Percentiles rank a stretch among this genome's conserved stretches.
These are phyloP conservation scores for Obba rivulosa DNA, from an alignment of 768 basidiomycete genomes.

Conservation along the genomic window DNA sequence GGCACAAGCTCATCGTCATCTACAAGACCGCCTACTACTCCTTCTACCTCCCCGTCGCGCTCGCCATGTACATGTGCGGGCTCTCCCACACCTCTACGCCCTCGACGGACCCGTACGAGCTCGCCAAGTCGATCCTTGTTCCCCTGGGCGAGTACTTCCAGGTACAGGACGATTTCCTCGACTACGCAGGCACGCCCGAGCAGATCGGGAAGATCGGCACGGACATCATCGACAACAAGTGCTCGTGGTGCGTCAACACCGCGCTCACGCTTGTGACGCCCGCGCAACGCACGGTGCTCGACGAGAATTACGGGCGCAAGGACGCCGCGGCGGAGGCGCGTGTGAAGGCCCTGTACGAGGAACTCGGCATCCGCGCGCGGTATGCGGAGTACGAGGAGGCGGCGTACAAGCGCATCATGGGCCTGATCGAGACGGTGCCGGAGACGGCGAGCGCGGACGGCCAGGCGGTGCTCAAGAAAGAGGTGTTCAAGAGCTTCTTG, in stretches of 20 bases:
- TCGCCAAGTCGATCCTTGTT: conserved; percentile 76
- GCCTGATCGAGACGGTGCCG: conserved; percentile 67
- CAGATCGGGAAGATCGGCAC: conserved; percentile 96
- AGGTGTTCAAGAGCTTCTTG: conserved; percentile 83
- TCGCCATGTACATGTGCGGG: conserved; percentile 77
- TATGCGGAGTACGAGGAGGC: conserved; percentile 80
- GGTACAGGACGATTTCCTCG: conserved; percentile 95
- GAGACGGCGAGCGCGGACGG: conserved; percentile 38
- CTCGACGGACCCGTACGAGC: conserved; percentile 57
- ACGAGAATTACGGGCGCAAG: conserved; percentile 64
- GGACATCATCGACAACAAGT: conserved; percentile 98
- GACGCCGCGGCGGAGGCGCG: conserved; percentile 48
- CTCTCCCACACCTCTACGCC: conserved; percentile 48
- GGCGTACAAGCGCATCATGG: conserved; percentile 59
- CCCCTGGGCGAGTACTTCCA: conserved; percentile 98
- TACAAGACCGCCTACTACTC: conserved; percentile 99
- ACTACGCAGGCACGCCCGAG: conserved; percentile 86
- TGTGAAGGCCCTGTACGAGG: conserved; percentile 70
- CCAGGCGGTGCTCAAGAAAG: conserved; percentile 41
- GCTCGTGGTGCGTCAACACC: conserved; percentile 92
- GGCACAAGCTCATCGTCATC: conserved; percentile 87
- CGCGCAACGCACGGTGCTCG: conserved; percentile 54
- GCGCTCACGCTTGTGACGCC: conserved; percentile 59
- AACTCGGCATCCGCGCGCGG: conserved; percentile 54
- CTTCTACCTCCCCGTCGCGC: conserved; percentile 97